A percentile compares a stretch with the other conserved stretches of the same genome.
Conservation (phyloP, 2,329 filamentous ascomycete species). For the Beauveria rudraprayagi region DNA sequence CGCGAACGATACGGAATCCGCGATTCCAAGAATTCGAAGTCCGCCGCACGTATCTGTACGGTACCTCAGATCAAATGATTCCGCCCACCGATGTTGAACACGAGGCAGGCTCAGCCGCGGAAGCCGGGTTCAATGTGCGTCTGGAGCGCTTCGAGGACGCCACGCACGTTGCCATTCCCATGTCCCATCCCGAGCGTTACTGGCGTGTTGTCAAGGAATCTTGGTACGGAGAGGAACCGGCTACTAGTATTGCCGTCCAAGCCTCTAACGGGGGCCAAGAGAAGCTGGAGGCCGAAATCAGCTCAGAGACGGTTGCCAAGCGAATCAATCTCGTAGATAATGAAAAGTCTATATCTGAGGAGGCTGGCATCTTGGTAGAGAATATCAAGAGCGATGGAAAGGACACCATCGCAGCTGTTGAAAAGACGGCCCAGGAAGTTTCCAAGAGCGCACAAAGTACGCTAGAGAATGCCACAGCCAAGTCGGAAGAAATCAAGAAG, state of each 20-base stretch:
- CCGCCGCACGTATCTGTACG: conserved; percentile 45
- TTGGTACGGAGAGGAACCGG: conserved; percentile 31
- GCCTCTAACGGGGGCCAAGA: background rate
- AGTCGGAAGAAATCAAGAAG: background rate
- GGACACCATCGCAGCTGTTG: background rate
- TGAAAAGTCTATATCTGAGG: background rate
- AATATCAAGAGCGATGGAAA: background rate
- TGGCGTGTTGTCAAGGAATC: conserved; percentile 39
- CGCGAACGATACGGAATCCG: conserved; percentile 29
- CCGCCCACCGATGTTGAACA: conserved; percentile 37
- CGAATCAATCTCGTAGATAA: background rate
- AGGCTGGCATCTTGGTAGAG: background rate
- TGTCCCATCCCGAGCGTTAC: conserved; percentile 38
- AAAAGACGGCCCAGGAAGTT: background rate
- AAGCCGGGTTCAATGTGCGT: conserved; percentile 32
- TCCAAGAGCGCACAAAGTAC: background rate
- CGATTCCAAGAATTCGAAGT: conserved; percentile 28
- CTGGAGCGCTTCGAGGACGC: conserved; percentile 39
- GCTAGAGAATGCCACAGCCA: background rate
- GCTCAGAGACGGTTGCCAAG: background rate
- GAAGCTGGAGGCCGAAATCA: background rate
- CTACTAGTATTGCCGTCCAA: background rate
- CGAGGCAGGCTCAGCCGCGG: conserved; percentile 35
- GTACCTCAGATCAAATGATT: conserved; percentile 39
- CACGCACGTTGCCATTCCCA: conserved; percentile 43